phyloP scores from a whole-genome alignment of 441 rosid species.

The Croton setiger region DNA sequence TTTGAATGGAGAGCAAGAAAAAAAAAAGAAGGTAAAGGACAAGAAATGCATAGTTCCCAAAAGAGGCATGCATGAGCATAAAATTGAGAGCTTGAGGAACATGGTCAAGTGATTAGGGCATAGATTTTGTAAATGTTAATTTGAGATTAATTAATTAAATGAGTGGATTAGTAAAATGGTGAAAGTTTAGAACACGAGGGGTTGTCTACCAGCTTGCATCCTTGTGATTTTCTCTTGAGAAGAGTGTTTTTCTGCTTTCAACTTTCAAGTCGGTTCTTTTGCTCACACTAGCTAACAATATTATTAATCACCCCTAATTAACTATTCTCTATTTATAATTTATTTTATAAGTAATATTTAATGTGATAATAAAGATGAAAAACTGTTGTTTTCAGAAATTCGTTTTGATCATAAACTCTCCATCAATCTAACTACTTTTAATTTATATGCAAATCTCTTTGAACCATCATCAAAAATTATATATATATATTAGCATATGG shows the following conservation, averaged over 20 bases:
- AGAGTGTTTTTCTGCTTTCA: constrained; percentile 7
- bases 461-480: not conserved
- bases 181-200: constrained; percentile 27
- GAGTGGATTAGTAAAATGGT: not conserved
- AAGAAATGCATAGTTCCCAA: constrained; percentile 26
- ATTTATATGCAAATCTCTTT: too few relatives aligned
- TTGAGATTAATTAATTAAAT: not conserved
- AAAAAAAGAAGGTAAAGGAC: not conserved
- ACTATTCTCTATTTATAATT: not conserved
- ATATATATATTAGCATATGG: not conserved
- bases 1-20: not conserved
- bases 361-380: not conserved
- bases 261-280: constrained; percentile 6
- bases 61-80: constrained; percentile 23
- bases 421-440: not conserved
- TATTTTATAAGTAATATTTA: too few relatives aligned
- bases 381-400: not conserved
- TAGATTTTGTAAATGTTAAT: constrained; percentile 27
- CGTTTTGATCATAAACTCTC: not conserved
- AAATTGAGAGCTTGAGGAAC: constrained; percentile 34
- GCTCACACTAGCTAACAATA: not conserved
- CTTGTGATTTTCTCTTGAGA: constrained; percentile 26
- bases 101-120: constrained; percentile 31
- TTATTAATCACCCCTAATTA: not conserved
- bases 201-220: constrained; percentile 19